Percentiles rank a stretch among this genome's conserved stretches.
Conservation (phyloP, 202 grass and related monocot genomes). For the Brachypodium distachyon region DNA sequence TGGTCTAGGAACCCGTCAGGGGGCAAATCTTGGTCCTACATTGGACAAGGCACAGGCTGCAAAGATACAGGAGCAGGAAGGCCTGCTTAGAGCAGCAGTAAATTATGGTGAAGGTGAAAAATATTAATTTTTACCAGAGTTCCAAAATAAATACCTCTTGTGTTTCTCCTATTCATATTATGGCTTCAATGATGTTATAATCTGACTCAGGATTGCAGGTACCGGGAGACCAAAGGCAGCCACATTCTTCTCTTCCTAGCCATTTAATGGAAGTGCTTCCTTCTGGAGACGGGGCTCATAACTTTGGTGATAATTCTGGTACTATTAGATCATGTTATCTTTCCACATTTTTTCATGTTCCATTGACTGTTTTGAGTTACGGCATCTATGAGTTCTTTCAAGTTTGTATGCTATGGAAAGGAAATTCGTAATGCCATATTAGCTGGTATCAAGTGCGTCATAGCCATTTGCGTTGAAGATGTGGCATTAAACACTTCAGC, state of each 20-base stretch:
- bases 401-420: background rate
- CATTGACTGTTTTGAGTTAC: background rate
- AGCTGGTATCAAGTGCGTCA: background rate
- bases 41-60: conserved; percentile 89
- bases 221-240: conserved; percentile 65
- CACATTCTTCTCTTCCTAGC: conserved; percentile 83
- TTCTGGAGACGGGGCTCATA: conserved; percentile 64
- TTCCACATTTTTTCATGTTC: background rate
- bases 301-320: conserved; percentile 76
- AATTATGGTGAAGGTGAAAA: conserved; percentile 84
- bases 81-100: conserved; percentile 63
- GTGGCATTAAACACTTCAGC: background rate
- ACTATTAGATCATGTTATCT: background rate
- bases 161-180: background rate
- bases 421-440: background rate
- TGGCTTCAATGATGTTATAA: background rate
- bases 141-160: background rate
- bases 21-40: conserved; percentile 67
- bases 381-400: background rate
- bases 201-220: conserved; percentile 57
- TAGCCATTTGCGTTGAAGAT: conserved; percentile 3
- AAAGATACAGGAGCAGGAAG: conserved; percentile 95
- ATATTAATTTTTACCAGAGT: background rate
- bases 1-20: conserved; percentile 66
- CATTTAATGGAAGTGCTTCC: conserved; percentile 76